phyloP scores from a whole-genome alignment of 2,329 filamentous ascomycete genomes.

The Chaetomium sp. region DNA sequence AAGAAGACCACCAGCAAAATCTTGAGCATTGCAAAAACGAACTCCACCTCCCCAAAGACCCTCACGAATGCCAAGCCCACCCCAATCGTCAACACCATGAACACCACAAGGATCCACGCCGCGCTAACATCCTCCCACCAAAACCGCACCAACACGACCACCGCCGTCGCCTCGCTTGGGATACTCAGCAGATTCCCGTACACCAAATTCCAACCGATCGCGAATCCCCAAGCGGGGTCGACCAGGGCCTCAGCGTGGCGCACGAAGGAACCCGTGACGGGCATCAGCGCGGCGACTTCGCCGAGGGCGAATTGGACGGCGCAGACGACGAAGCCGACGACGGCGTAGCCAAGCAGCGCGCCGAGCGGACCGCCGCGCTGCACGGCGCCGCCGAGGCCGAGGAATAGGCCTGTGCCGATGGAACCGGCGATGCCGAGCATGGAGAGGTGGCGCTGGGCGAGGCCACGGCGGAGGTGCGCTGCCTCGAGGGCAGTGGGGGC shows the following conservation, averaged over 20 bases:
- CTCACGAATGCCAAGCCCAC: constrained; percentile 61
- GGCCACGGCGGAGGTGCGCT: constrained; percentile 49
- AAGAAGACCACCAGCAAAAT: constrained; percentile 74
- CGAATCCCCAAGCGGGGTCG: constrained; percentile 61
- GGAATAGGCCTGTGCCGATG: constrained; percentile 63
- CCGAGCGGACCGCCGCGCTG: constrained; percentile 53
- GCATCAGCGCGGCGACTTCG: constrained; percentile 61
- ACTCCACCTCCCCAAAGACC: constrained; percentile 65
- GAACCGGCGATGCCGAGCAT: constrained; percentile 65
- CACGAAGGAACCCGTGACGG: constrained; percentile 65
- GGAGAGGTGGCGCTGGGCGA: constrained; percentile 59
- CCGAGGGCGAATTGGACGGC: constrained; percentile 61
- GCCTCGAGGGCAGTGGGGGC: constrained; percentile 53
- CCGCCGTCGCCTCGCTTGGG: constrained; percentile 63
- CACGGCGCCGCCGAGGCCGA: constrained; percentile 59
- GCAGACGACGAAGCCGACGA: constrained; percentile 58
- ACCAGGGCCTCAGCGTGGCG: constrained; percentile 62
- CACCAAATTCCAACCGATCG: constrained; percentile 55
- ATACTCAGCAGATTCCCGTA: constrained; percentile 59
- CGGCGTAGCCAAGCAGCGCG: constrained; percentile 55
- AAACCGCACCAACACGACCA: constrained; percentile 63
- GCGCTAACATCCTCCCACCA: constrained; percentile 60
- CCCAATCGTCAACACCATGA: constrained; percentile 55
- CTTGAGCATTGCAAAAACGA: constrained; percentile 76
- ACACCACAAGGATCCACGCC: constrained; percentile 54